Evolutionary conservation across 495 filamentous ascomycete genomes (phyloP), one percentile per base, ranked within the genome.

Genomic region (Tuber calosporum): DNA sequence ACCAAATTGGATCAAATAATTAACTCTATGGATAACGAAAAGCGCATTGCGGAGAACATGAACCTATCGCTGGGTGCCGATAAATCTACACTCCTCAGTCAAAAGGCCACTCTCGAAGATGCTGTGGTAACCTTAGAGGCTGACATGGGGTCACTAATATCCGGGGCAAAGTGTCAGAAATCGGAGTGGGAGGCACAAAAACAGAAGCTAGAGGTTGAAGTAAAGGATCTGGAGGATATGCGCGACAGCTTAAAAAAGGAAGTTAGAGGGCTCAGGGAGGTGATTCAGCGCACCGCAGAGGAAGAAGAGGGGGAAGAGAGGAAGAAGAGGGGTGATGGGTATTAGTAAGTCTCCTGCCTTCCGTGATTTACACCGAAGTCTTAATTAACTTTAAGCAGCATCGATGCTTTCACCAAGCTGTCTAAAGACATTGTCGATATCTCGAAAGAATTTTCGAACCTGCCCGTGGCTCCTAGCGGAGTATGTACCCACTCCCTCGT

Each of bases 251-350:
- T 90, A 69, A 85, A 85, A 48, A 81, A 82, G 17, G 88, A 90
- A 74, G 88, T 88, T 75, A 85, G 84, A 58, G 86, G 85, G 66
- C 78, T 90, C 77, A 84, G 86, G 72, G 88, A 87, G 81, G 85
- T 88, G 67, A 82, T 88, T 6, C 84, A 86, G 73, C 86, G 85
- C 67, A 85, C 89, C 62, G 87, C 87, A 48, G 87, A 89, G 76
- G 85, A 86, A 40, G 79, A 81, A 20, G 79, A 81, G 26, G 79
- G 79, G 66, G 86, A 85, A 70, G 88, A 89, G 79, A 84, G 89
- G 66, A 87, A 87, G 79, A 86, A 84, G 73, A 88, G 87, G 77
- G 87, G 86, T 73, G 87, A 89, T 81, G 82, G 84, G 81, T 89
- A 87, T 83, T 89, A 88, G 87, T 89, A 86, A 88, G 88, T 87